Base-by-base conservation (phyloP, 345 rosid species). In the Eucalyptus marginata region DNA sequence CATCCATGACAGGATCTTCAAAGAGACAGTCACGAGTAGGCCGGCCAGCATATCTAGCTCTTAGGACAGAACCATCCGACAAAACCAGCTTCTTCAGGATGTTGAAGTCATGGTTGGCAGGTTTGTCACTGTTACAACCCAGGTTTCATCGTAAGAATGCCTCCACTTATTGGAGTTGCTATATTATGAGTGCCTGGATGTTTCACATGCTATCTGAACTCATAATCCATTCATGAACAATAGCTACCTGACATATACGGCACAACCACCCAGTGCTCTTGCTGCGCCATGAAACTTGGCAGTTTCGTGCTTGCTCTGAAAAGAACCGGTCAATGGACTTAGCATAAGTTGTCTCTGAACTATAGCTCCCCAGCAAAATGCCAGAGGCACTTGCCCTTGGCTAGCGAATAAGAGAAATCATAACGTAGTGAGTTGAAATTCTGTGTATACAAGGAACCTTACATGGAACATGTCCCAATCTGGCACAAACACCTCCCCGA, bases 261-360 rank as follows among this genome's bases (percentile, higher is more conserved):
- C 94, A 89, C 96, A 92, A 3, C 96, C 96, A 29, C 98, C 95
- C 85, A 94, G 64, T 49, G 96, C 96, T 71, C 96, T 93, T 66
- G 98, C 95, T n/a, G 95, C 94, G 24, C 90, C 95, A 86, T 96
- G 96, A 90, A 94, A 95, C 52, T 92, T 94, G 22, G 96, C 98
- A 22, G 93, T 87, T 7, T 90, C 90, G 89, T 96, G 96, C 88
- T 90, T 92, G 90, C 95, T 95, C 96, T 96, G 76, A 52, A 68
- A 51, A 50, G 62, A 88, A 51, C 49, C 43, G 5, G 33, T 27
- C 18, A 27, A 86, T 44, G 54, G 52, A 49, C 59, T 29, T 86
- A 86, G 40, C 40, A 59, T 62, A n/a, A n/a, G 17, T 43, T 29
- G 14, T 14, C 49, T 40, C 83, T 20, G 4, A 36, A 18, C 8